Evolutionary conservation across 2,329 filamentous ascomycete genomes (phyloP).

Genomic region (Davidsoniella neocaledoniae): DNA sequence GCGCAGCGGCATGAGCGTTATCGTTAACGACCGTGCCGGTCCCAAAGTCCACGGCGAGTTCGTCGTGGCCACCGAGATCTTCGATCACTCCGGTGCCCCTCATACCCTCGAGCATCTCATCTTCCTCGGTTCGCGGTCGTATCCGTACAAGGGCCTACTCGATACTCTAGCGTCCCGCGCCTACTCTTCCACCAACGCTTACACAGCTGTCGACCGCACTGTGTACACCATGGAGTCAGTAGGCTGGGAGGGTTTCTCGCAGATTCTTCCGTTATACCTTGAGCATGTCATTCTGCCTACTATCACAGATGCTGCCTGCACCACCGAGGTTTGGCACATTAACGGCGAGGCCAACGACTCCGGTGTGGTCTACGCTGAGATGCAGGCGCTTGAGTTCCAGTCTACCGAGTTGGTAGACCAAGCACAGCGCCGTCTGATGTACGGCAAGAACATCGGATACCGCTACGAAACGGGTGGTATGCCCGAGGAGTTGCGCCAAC

Average conservation of each 20-base stretch:
- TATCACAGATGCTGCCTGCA: constrained; percentile 79
- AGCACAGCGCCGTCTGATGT: constrained; percentile 60
- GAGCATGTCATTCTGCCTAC: constrained; percentile 88
- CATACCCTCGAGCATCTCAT: constrained; percentile 71
- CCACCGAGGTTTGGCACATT: constrained; percentile 92
- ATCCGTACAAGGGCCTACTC: constrained; percentile 85
- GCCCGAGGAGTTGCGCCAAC: constrained; percentile 74
- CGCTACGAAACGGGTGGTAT: constrained; percentile 97
- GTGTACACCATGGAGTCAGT: constrained; percentile 91
- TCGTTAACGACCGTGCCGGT: constrained; percentile 80
- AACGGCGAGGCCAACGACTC: constrained; percentile 90
- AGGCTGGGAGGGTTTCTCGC: constrained; percentile 91
- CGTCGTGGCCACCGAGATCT: constrained; percentile 87
- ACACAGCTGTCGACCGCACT: constrained; percentile 92
- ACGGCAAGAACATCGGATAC: constrained; percentile 80
- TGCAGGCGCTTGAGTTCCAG: constrained; percentile 87
- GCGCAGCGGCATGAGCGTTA: constrained; percentile 83
- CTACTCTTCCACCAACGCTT: constrained; percentile 90
- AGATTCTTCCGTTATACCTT: constrained; percentile 85
- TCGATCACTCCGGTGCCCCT: constrained; percentile 88
- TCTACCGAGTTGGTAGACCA: constrained; percentile 78
- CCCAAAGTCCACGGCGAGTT: constrained; percentile 96
- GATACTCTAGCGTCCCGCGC: constrained; percentile 87
- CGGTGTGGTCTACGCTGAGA: constrained; percentile 94
- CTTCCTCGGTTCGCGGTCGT: constrained; percentile 85